These are phyloP conservation scores for Leersia perrieri DNA, from an alignment of 176 grass and related monocot species.

Conservation along the genomic window DNA sequence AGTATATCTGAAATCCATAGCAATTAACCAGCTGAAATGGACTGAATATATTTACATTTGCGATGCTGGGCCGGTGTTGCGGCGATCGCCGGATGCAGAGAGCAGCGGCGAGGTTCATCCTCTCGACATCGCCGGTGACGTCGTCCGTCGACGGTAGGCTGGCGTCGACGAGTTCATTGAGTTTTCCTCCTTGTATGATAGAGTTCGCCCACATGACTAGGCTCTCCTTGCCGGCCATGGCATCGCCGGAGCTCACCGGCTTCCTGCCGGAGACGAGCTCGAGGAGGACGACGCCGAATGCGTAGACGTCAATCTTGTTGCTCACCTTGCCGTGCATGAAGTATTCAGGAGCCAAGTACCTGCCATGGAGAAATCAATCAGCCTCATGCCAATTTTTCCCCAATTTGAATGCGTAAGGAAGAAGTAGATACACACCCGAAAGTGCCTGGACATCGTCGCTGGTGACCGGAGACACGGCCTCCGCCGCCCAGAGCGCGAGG, in stretches of 20 bases:
- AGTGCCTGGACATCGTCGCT: conserved; percentile 74
- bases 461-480: conserved; percentile 34
- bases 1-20: background rate
- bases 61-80: conserved; percentile 59
- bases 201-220: conserved; percentile 82
- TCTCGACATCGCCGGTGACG: conserved; percentile 39
- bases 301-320: conserved; percentile 89
- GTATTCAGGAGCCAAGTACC: conserved; percentile 91
- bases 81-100: conserved; percentile 63
- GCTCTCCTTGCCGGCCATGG: conserved; percentile 74
- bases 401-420: background rate
- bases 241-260: conserved; percentile 56
- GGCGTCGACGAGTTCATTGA: conserved; percentile 59
- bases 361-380: conserved; percentile 31
- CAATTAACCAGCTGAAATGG: background rate
- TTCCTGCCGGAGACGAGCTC: conserved; percentile 93
- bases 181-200: conserved; percentile 50
- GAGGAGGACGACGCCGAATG: conserved; percentile 87
- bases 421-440: conserved; percentile 54
- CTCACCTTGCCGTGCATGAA: conserved; percentile 95
- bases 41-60: conserved; percentile 41
- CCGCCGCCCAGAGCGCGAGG: conserved; percentile 66
- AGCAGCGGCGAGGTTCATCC: conserved; percentile 69
- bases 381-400: too few species aligned
- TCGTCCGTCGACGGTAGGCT: conserved; percentile 13